phyloP scores from a whole-genome alignment of 805 yeast species.

The Candida manassasensis region DNA sequence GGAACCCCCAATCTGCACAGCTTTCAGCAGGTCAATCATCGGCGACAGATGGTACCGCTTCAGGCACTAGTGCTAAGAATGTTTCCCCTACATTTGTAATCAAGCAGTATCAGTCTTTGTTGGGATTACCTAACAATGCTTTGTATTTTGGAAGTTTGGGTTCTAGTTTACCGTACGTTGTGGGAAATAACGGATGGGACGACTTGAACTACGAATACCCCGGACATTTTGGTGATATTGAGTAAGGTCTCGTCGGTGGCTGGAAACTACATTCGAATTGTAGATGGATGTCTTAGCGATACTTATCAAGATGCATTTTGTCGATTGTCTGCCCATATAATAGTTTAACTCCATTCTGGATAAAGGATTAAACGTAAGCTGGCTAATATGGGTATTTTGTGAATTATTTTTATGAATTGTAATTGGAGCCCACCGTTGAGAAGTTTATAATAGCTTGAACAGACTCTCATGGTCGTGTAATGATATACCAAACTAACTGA shows the following conservation, averaged over 20 bases:
- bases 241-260: too few species aligned
- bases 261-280: too few species aligned
- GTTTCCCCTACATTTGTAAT: conserved; percentile 51
- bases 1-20: conserved; percentile 2
- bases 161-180: conserved; percentile 51
- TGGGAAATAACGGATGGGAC: conserved; percentile 44
- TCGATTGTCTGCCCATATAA: not conserved
- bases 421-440: too few species aligned
- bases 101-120: conserved; percentile 49
- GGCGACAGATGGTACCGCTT: conserved; percentile 2
- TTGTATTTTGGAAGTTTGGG: conserved; percentile 42
- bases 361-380: conserved; percentile 1
- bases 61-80: conserved; percentile 22
- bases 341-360: not conserved
- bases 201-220: conserved; percentile 16
- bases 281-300: too few species aligned
- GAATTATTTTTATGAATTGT: too few species aligned
- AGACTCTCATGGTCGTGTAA: too few species aligned
- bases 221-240: conserved; percentile 10
- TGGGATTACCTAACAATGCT: conserved; percentile 49
- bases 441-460: too few species aligned
- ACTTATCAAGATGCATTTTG: too few species aligned
- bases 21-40: not conserved
- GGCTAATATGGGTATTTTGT: not conserved
- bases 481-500: too few species aligned